Evolutionary conservation across 345 rosid genomes (phyloP).

Genomic region (Hibiscus tridactylites): DNA sequence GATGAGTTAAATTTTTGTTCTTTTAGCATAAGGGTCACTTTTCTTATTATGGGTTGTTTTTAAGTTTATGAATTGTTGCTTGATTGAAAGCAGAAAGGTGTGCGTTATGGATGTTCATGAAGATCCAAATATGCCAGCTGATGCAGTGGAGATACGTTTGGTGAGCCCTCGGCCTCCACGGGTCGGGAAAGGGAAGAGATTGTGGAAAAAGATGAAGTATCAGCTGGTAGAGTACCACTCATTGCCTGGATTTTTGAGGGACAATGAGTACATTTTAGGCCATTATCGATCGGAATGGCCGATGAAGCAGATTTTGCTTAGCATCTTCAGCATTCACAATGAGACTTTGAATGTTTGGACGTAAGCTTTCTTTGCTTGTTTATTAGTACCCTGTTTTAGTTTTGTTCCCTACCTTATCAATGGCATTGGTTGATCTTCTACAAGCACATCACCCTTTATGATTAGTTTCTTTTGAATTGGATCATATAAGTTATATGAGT

Average conservation of each 20-base stretch:
- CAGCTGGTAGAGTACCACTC: slow-evolving; percentile 87
- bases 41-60: background rate
- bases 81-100: slow-evolving; percentile 28
- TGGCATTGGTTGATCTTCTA: background rate
- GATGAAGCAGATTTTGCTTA: slow-evolving; percentile 69
- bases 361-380: slow-evolving; percentile 33
- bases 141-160: slow-evolving; percentile 33
- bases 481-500: background rate
- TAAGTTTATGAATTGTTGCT: background rate
- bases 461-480: background rate
- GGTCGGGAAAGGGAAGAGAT: slow-evolving; percentile 62
- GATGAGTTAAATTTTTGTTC: background rate
- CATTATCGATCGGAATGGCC: slow-evolving; percentile 96
- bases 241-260: slow-evolving; percentile 74
- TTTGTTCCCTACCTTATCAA: background rate
- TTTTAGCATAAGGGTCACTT: background rate
- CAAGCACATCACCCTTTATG: background rate
- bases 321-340: slow-evolving; percentile 77
- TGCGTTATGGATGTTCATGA: slow-evolving; percentile 17
- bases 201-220: slow-evolving; percentile 82
- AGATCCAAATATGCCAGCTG: slow-evolving; percentile 20
- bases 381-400: background rate
- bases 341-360: slow-evolving; percentile 98
- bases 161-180: slow-evolving; percentile 13
- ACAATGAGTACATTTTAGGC: slow-evolving; percentile 78